Evolutionary conservation across 495 filamentous ascomycete species (phyloP), one percentile per base, ranked within the genome.

Genomic region (Xylaria curta): DNA sequence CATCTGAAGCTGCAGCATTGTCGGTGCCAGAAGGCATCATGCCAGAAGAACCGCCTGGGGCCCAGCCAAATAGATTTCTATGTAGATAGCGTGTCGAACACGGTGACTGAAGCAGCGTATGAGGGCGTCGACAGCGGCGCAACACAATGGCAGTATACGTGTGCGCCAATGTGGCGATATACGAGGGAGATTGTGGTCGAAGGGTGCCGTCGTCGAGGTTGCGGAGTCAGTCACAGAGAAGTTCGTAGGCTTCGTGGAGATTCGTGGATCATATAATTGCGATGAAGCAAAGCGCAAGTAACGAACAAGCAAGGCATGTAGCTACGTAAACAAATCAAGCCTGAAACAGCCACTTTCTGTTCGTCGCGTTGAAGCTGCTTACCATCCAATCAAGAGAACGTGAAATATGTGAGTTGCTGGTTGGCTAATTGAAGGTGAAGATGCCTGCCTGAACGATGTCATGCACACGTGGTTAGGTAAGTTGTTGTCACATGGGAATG

Each of bases 11-110:
- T 31, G 33, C 61, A 26, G 54, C 31, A 44, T 75, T 72, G 9
- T 66, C 68, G 58, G 31, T 72, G 47, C 63, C 71, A 9, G 70
- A 69, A 54, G 82, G 70, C 83, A 83, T 85, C 46, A 65, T 76
- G 71, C 58, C 62, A 68, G 75, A 60, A 19, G 31, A 68, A 60
- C 65, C 78, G 73, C 75, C 78, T n/a, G 62, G 24, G n/a, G 79
- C 76, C 81, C 83, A 79, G 74, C 75, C 76, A 70, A 79, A 42
- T 62, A 76, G 38, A 49, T 33, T 67, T 71, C 75, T 75, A 59
- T 47, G 56, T 63, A 12, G 44, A 71, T n/a, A 59, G 24, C 12
- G 4, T 19, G 40, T 19, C 6, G 42, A 10, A n/a, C 47, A n/a
- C 17, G 26, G 36, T 38, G 51, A 17, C 56, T 58, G 54, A 65